Conservation (phyloP, 257 asterid genomes). For the Striga asiatica region DNA sequence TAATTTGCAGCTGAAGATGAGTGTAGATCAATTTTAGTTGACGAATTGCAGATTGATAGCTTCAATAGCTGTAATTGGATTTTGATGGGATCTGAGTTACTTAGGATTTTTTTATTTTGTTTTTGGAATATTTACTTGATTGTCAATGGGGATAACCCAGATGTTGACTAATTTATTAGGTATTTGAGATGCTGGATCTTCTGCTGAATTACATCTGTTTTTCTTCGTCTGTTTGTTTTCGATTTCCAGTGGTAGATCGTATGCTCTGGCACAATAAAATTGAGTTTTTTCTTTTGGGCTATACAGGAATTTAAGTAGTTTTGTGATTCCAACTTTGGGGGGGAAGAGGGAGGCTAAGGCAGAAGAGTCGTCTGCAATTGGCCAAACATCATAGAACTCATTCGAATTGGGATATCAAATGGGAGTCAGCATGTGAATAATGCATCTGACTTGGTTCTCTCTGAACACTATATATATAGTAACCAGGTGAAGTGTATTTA, state of each 20-base stretch:
- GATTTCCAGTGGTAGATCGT: too few species aligned
- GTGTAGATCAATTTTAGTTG: neutral
- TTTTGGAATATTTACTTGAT: neutral
- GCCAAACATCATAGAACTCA: slow-evolving; percentile 21
- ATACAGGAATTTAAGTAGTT: slow-evolving; percentile 81
- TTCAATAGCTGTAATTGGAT: slow-evolving; percentile 3
- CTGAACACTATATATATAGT: slow-evolving; percentile 60
- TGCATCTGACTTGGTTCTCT: slow-evolving; percentile 65
- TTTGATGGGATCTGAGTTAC: slow-evolving; percentile 8
- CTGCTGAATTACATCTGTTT: neutral
- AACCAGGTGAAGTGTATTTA: slow-evolving; percentile 46
- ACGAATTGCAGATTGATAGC: neutral
- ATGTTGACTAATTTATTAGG: neutral
- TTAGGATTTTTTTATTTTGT: neutral
- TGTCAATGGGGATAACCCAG: neutral
- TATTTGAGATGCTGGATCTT: neutral
- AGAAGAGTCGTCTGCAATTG: slow-evolving; percentile 30
- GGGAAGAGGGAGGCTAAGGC: slow-evolving; percentile 51
- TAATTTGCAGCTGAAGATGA: neutral
- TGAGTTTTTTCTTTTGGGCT: too few species aligned
- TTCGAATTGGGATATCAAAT: slow-evolving; percentile 23
- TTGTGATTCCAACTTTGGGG: slow-evolving; percentile 93
- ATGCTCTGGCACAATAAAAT: too few species aligned
- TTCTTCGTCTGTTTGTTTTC: neutral
- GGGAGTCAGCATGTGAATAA: slow-evolving; percentile 39